Evolutionary conservation across 2,329 filamentous ascomycete species (phyloP).

Genomic region (Paraconiothyrium sp.): DNA sequence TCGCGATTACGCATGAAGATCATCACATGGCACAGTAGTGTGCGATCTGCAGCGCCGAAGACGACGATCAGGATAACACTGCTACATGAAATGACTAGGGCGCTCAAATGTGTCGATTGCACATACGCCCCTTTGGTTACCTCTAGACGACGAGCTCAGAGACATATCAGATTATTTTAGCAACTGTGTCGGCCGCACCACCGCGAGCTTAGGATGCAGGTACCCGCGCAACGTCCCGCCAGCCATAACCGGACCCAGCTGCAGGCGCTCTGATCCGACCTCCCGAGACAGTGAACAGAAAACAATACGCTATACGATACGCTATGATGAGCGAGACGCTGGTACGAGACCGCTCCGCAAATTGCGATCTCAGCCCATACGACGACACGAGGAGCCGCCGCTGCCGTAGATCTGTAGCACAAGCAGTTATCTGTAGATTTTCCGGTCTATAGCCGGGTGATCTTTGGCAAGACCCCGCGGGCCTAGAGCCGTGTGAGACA

Average conservation of each 20-base stretch:
- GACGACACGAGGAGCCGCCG: not conserved
- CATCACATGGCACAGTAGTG: no score
- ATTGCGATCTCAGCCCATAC: not conserved
- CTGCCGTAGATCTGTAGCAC: not conserved
- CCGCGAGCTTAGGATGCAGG: not conserved
- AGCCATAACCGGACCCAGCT: not conserved
- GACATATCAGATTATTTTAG: no score
- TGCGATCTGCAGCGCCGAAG: no score
- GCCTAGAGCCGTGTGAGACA: not conserved
- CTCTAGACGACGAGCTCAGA: no score
- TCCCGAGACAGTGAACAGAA: not conserved
- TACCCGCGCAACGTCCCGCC: slow-evolving; percentile 2
- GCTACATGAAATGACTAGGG: no score
- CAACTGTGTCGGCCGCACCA: no score
- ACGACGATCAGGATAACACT: no score
- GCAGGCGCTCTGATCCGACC: not conserved
- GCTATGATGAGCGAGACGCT: not conserved
- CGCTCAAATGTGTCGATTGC: no score
- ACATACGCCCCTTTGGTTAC: no score
- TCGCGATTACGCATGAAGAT: no score
- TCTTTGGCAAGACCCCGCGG: not conserved
- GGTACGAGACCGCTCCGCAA: not conserved
- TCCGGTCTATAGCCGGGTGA: no score
- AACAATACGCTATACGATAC: not conserved
- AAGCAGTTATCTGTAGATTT: not conserved